Base-by-base conservation (phyloP, 164 flowering plant genomes). In the Magnolia sinica region DNA sequence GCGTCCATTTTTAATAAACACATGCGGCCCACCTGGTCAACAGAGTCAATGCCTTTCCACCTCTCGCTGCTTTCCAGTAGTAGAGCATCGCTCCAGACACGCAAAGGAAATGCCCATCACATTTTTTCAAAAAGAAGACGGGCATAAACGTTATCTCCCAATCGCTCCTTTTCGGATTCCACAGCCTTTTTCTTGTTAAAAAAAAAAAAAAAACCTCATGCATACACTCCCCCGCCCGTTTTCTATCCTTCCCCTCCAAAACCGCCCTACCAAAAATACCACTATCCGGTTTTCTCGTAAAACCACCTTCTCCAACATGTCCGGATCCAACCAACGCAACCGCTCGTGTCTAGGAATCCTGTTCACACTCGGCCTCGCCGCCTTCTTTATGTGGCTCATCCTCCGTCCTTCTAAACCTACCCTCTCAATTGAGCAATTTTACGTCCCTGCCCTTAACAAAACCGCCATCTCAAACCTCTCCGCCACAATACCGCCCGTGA, bases 321-420 rank as follows among this genome's bases (percentile, higher is more conserved):
- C 77, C 68, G 80, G 71, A 7, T 58, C 81, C 76, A 73, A 70
- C 5, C 74, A 84, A 0, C 81, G 86, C 58, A 81, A 84, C 88
- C 29, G 77, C 8, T 82, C 87, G 78, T 89, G 93, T 80, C 64
- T 58, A 66, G 79, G 83, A 51, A 84, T 86, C 83, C 52, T 84
- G 22, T 45, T 88, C 82, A 78, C 88, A 1, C 70, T 83, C 0
- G 97, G 94, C 31, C 79, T 94, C 31, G 77, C 88, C 0, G 84
- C 89, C 20, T 87, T 94, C 50, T 85, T 91, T 85, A 7, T 89
- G 76, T 92, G 97, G 98, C 89, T 94, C 7, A 84, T 86, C 79
- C 82, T 94, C 4, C 89, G 90, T 2, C 68, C 90, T 31, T 23
- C 82, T 3, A 74, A 74, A 18, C 97, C 98, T 64, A 69, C 67